Evolutionary conservation across 1,284 basidiomycete genomes (phyloP), one percentile per base, ranked within the genome.

Genomic region (Leccinum solheimii): DNA sequence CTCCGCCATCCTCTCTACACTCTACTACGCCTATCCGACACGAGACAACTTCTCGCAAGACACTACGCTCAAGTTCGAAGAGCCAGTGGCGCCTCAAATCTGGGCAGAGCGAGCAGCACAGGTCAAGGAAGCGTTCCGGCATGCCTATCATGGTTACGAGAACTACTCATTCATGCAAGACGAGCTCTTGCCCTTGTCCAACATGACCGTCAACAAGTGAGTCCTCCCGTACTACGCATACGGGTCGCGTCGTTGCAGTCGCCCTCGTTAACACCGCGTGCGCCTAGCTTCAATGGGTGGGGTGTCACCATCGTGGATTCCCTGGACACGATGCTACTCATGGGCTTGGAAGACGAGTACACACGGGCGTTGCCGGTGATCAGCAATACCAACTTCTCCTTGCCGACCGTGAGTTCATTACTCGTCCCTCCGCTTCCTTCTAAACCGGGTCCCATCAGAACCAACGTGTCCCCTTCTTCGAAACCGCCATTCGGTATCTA

Each of bases 291-390:
- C 72, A 90, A 90, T 70, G 87, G 91, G 11, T 97, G 95, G 95
- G 93, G 92, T n/a, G 87, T 95, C 1, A 90, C 90, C 2, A 81
- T 88, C 50, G 82, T 92, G 63, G 92, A 94, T 69, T 85, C 90
- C 1, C 82, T 97, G 43, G 94, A 97, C 71, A 97, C 95, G 0
- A 87, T 98, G 77, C 81, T 93, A 16, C 77, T 98, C 58, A 92
- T 98, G 90, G 89, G 82, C 14, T 80, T 97, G 16, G 77, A 87
- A 26, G 84, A 87, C 16, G 91, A 97, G 71, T 97, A 91, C 75
- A 75, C 81, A 34, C 81, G 87, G 1, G 92, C 91, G 26, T 76
- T 95, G 2, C 78, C 84, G 4, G 79, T 90, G 59, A 83, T 97
- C 30, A 80, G 83, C 56, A 78, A 83, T 51, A 76, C 86, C 55